phyloP scores from a whole-genome alignment of 1,284 basidiomycete species.

The Volvariella surrecta region DNA sequence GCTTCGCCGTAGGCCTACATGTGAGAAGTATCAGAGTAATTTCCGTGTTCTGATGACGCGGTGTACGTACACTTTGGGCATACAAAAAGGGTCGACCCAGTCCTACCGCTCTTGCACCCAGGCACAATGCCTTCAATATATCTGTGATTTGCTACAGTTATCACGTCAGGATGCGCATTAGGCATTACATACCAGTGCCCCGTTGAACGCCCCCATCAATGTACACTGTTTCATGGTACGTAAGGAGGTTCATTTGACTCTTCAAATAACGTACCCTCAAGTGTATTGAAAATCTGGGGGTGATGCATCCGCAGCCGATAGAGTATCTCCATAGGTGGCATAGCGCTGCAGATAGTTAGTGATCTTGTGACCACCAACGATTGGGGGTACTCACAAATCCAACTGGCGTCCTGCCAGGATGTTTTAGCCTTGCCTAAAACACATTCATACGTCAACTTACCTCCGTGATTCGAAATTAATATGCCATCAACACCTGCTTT shows the following conservation, averaged over 20 bases:
- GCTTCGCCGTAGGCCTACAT: conserved; percentile 71
- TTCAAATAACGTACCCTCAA: conserved; percentile 43
- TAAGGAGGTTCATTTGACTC: neutral
- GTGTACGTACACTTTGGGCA: conserved; percentile 65
- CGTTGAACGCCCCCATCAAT: conserved; percentile 84
- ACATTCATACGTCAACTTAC: conserved; percentile 31
- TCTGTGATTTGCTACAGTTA: conserved; percentile 32
- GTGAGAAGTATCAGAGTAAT: conserved; percentile 7
- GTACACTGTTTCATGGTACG: conserved; percentile 45
- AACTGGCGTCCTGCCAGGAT: conserved; percentile 61
- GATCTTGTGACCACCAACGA: neutral
- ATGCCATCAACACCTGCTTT: conserved; percentile 84
- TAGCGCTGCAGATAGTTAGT: conserved; percentile 32
- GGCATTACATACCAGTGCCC: conserved; percentile 62
- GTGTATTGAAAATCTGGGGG: conserved; percentile 68
- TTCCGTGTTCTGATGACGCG: neutral
- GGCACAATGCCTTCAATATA: conserved; percentile 84
- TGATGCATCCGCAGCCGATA: conserved; percentile 63
- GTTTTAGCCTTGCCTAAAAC: conserved; percentile 5
- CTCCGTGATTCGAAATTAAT: conserved; percentile 88
- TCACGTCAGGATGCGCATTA: conserved; percentile 1
- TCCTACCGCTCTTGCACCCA: conserved; percentile 87
- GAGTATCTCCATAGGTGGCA: conserved; percentile 71
- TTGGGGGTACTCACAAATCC: conserved; percentile 49
- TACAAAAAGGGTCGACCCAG: conserved; percentile 88